Evolutionary conservation across 2,329 filamentous ascomycete genomes (phyloP), one percentile per base, ranked within the genome.

Genomic region (Penicillium vulpinum): DNA sequence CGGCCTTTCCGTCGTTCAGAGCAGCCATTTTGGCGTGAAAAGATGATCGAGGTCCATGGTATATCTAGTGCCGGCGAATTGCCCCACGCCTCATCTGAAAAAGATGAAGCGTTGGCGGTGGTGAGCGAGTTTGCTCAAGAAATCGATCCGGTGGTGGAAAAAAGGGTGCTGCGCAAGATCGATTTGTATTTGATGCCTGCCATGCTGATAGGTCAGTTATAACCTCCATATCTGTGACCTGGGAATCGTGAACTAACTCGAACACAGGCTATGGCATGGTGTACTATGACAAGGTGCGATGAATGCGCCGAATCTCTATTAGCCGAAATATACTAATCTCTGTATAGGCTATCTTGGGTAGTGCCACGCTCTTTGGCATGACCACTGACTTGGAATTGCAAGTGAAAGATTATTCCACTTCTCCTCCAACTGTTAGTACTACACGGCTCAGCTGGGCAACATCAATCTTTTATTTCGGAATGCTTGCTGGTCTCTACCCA

Each of bases 381-480:
- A 90, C 88, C 0, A 76, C 77, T 3, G 88, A 91, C 67, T 80
- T 92, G 4, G 61, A 77, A 1, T 81, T 92, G 40, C 80, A 80
- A 29, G 74, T 88, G 4, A 74, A 82, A 8, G 73, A 83, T 60
- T 68, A 77, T n/a, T 72, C 76, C 1, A 80, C 75, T 2, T 77
- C 71, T 1, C 86, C 87, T 0, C 80, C 83, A 0, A 82, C 81
- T 0, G 83, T 82, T 16, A 83, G 88, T 67, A 91, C 89, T 0
- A 81, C 83, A 0, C 82, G 89, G 11, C 81, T 92, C 28, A 87
- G 83, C 62, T 92, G 88, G 89, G 89, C 89, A 2, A 91, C 88
- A 0, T 91, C 87, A 0, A 79, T 91, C 66, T 91, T 92, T 77
- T 92, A 91, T 76, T 91, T 92, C 63, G 89, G 89, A 36, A 89